Base-by-base conservation (phyloP, 2,329 filamentous ascomycete genomes). In the Orbilia javanica region DNA sequence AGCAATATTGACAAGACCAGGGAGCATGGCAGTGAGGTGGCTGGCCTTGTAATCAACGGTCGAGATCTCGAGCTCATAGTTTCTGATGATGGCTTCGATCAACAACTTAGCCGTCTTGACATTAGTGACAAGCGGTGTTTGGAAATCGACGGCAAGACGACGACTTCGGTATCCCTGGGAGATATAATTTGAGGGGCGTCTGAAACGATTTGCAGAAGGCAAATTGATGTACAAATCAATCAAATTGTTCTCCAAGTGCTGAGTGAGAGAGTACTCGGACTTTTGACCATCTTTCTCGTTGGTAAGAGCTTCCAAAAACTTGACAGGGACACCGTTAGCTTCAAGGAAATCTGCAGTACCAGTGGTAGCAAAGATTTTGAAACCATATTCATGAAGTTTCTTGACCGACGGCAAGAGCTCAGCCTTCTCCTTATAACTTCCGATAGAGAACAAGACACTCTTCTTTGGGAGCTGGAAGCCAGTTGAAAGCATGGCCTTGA, bases 191-290 rank as follows among this genome's bases (percentile, higher is more conserved):
- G 96, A 96, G 34, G 96, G 96, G 81, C 96, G 91, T 82, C 96
- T 90, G 88, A 96, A 99, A 84, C 94, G 93, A 87, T 99, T 99
- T 89, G 90, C 97, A 11, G 96, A 98, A n/a, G 96, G 96, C 85
- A 99, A 85, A 85, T 99, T 99, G 90, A 99, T 97, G 87, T 99
- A 99, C 78, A 99, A 87, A 84, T 98, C 95, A 82, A 99, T 99
- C 84, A 96, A 91, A 86, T 98, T 98, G 86, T 97, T 98, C 74
- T 95, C 92, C 85, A 99, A 87, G 86, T 97, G 95, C 86, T 98
- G 94, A 0, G 94, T 97, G 79, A 99, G 88, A 7, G 96, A 99
- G 86, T 97, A 99, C 85, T 99, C 96, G 0, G 94, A 93, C 84
- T 95, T 94, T 84, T 97, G 93, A 79, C 94, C 91, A 81, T 94